A percentile compares a stretch with the other conserved stretches of the same genome.
Evolutionary conservation across 768 basidiomycete genomes (phyloP).

Genomic region (Phylloporus arenicola): DNA sequence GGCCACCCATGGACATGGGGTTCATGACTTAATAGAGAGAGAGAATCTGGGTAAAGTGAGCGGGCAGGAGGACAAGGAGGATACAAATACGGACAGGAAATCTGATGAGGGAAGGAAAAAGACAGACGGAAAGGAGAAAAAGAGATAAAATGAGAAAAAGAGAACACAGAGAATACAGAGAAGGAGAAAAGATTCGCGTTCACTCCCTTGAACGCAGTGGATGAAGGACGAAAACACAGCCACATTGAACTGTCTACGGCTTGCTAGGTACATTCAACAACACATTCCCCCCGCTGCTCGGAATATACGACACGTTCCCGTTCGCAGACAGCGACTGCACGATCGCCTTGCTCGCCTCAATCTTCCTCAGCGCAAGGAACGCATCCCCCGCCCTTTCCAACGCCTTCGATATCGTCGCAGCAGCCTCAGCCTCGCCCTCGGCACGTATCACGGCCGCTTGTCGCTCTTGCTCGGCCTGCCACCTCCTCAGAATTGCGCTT

Average conservation of each 20-base stretch:
- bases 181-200: slow-evolving; percentile 11
- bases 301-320: slow-evolving; percentile 86
- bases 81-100: slow-evolving; percentile 28
- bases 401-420: slow-evolving; percentile 84
- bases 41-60: slow-evolving; percentile 12
- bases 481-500: slow-evolving; percentile 16
- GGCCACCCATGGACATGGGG: slow-evolving; percentile 62
- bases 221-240: slow-evolving; percentile 17
- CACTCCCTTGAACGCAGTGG: slow-evolving; percentile 20
- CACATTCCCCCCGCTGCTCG: slow-evolving; percentile 73
- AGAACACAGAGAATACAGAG: slow-evolving; percentile 24
- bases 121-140: slow-evolving; percentile 32
- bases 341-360: slow-evolving; percentile 98
- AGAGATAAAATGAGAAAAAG: slow-evolving; percentile 30
- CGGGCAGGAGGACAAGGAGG: slow-evolving; percentile 1
- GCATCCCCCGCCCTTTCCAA: slow-evolving; percentile 94
- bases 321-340: slow-evolving; percentile 76
- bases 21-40: slow-evolving; percentile 58
- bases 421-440: slow-evolving; percentile 98
- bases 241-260: slow-evolving; percentile 13
- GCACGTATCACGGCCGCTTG: slow-evolving; percentile 98
- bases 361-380: slow-evolving; percentile 90
- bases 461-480: slow-evolving; percentile 95
- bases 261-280: slow-evolving; percentile 75
- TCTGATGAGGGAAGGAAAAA: slow-evolving; percentile 35